Conservation (phyloP, 2,329 filamentous ascomycete species). For the Nakataea oryzae region DNA sequence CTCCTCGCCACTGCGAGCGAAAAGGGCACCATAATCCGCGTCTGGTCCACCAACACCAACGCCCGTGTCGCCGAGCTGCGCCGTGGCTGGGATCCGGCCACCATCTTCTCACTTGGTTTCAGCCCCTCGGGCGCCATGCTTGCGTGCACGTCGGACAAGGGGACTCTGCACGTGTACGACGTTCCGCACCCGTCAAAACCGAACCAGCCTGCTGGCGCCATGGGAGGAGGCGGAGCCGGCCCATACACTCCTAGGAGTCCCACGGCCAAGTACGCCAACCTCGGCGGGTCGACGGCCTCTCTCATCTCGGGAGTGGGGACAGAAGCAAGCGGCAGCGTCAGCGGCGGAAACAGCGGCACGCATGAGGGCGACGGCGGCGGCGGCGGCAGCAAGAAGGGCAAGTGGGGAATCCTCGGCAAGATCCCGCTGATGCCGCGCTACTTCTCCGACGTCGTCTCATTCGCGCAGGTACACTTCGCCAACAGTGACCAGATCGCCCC, state of each 20-base stretch:
- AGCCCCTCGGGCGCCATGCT: slow-evolving; percentile 71
- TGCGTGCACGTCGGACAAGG: slow-evolving; percentile 93
- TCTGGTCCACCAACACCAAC: slow-evolving; percentile 73
- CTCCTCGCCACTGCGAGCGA: slow-evolving; percentile 85
- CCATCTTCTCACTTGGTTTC: slow-evolving; percentile 80
- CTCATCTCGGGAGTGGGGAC: background rate
- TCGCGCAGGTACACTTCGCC: slow-evolving; percentile 70
- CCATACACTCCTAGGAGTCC: slow-evolving; percentile 4
- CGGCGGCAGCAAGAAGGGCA: slow-evolving; percentile 34
- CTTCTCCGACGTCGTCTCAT: slow-evolving; percentile 85
- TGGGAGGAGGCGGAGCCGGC: slow-evolving; percentile 4
- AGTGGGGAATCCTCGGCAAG: slow-evolving; percentile 78
- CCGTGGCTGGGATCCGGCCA: slow-evolving; percentile 78
- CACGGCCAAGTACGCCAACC: slow-evolving; percentile 1
- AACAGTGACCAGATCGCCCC: slow-evolving; percentile 59
- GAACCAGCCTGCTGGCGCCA: slow-evolving; percentile 22
- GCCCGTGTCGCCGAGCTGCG: slow-evolving; percentile 76
- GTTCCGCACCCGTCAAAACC: slow-evolving; percentile 43
- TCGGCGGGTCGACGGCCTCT: background rate
- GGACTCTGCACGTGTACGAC: slow-evolving; percentile 89
- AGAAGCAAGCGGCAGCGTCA: background rate
- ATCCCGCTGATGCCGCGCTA: slow-evolving; percentile 76
- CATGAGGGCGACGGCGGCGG: slow-evolving; percentile 8
- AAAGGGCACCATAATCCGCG: slow-evolving; percentile 78
- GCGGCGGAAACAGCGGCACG: background rate